These are phyloP conservation scores for Mycocentrospora acerina DNA, from an alignment of 2,329 filamentous ascomycete species.

Conservation along the genomic window DNA sequence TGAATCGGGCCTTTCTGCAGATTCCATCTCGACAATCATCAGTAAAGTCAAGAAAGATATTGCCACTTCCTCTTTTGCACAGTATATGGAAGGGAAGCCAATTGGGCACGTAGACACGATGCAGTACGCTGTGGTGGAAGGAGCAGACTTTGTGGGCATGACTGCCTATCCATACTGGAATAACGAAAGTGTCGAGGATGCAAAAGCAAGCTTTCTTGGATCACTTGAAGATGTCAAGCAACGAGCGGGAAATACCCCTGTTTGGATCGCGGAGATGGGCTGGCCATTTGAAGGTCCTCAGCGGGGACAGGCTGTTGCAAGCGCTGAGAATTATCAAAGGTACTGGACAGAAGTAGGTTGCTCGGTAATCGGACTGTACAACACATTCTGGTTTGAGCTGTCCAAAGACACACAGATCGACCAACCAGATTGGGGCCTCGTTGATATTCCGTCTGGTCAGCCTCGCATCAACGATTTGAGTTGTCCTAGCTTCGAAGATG, in stretches of 20 bases:
- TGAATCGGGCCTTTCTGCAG: constrained; percentile 64
- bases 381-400: constrained; percentile 38
- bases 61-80: constrained; percentile 58
- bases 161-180: constrained; percentile 39
- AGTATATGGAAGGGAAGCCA: constrained; percentile 43
- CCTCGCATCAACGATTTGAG: constrained; percentile 23
- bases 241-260: constrained; percentile 20
- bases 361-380: constrained; percentile 30
- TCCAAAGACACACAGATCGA: constrained; percentile 21
- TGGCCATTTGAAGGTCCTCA: constrained; percentile 28
- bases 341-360: constrained; percentile 37
- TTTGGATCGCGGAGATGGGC: constrained; percentile 41
- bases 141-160: constrained; percentile 35
- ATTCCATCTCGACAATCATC: constrained; percentile 62
- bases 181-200: constrained; percentile 30
- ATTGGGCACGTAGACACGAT: constrained; percentile 40
- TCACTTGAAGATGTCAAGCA: constrained; percentile 21
- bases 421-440: constrained; percentile 28
- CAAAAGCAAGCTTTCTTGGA: constrained; percentile 41
- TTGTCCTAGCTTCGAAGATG: constrained; percentile 5
- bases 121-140: constrained; percentile 22
- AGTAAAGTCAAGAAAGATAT: constrained; percentile 47
- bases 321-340: constrained; percentile 22
- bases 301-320: constrained; percentile 14
- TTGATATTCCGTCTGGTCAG: constrained; percentile 16